Conservation (phyloP, 2,329 filamentous ascomycete species). For the Domatiomyces globalis region DNA sequence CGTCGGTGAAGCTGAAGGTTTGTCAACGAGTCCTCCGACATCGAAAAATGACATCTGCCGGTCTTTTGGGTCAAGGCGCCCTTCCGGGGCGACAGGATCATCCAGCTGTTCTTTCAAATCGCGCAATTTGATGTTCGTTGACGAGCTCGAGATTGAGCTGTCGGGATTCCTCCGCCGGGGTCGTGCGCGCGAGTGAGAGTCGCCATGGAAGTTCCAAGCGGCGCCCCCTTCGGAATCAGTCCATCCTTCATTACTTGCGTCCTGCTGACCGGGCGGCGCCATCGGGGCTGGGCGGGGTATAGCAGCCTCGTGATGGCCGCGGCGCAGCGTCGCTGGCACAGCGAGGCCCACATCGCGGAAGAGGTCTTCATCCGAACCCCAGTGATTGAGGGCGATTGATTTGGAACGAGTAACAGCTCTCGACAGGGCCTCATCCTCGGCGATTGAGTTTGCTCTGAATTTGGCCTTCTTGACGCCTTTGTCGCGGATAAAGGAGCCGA, state of each 20-base stretch:
- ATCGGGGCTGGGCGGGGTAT: conserved; percentile 9
- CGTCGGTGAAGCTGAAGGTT: conserved; percentile 20
- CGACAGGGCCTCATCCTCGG: conserved; percentile 26
- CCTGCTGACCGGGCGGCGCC: conserved; percentile 3
- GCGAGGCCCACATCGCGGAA: conserved; percentile 66
- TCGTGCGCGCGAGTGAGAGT: neutral
- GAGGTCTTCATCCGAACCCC: conserved; percentile 85
- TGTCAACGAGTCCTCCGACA: conserved; percentile 58
- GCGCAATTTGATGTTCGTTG: conserved; percentile 14
- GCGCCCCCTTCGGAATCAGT: neutral
- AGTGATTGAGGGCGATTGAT: conserved; percentile 56
- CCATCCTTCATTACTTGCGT: neutral
- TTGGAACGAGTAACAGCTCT: conserved; percentile 30
- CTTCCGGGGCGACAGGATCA: conserved; percentile 2
- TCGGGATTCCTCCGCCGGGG: conserved; percentile 2
- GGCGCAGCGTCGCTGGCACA: conserved; percentile 38
- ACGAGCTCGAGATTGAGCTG: conserved; percentile 12
- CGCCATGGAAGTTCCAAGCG: neutral
- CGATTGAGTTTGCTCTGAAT: conserved; percentile 47
- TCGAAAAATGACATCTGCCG: conserved; percentile 66
- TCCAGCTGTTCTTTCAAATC: conserved; percentile 7
- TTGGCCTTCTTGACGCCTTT: conserved; percentile 79
- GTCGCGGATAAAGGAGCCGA: conserved; percentile 86
- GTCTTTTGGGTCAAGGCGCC: conserved; percentile 4
- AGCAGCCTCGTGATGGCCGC: conserved; percentile 6